Percentiles rank a stretch among this genome's conserved stretches.
Evolutionary conservation across 306 rosid species (phyloP).

Genomic region (Rosa multiflora): DNA sequence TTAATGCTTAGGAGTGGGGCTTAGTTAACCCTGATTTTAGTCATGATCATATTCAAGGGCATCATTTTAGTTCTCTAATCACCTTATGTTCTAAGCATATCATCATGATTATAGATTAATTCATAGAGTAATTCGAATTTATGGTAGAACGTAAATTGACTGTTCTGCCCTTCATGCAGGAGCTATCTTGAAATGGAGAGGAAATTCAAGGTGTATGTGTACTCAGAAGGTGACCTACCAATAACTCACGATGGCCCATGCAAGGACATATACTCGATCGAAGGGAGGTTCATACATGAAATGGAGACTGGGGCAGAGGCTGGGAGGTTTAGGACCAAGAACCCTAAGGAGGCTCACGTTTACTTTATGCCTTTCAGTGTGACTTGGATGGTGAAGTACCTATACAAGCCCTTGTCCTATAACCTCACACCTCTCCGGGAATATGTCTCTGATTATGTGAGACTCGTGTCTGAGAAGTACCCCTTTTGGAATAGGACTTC

Average conservation of each 20-base stretch:
- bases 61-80: background rate
- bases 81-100: background rate
- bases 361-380: slow-evolving; percentile 85
- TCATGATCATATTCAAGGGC: background rate
- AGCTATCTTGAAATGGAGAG: slow-evolving; percentile 87
- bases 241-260: slow-evolving; percentile 77
- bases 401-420: slow-evolving; percentile 43
- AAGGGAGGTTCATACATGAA: slow-evolving; percentile 87
- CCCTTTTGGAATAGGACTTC: slow-evolving; percentile 83
- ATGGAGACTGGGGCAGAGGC: slow-evolving; percentile 50
- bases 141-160: background rate
- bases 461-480: slow-evolving; percentile 48
- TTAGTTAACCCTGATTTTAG: background rate
- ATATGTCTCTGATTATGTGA: slow-evolving; percentile 70
- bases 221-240: slow-evolving; percentile 75
- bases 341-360: slow-evolving; percentile 60
- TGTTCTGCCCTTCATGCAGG: slow-evolving; percentile 32
- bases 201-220: slow-evolving; percentile 71
- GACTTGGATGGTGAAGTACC: slow-evolving; percentile 86
- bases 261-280: slow-evolving; percentile 75
- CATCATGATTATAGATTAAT: background rate
- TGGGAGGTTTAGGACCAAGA: slow-evolving; percentile 49
- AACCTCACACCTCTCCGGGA: slow-evolving; percentile 45
- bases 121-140: background rate
- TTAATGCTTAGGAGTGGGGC: background rate